Base-by-base conservation (phyloP, 495 filamentous ascomycete species). In the Trichocladium antarcticum region DNA sequence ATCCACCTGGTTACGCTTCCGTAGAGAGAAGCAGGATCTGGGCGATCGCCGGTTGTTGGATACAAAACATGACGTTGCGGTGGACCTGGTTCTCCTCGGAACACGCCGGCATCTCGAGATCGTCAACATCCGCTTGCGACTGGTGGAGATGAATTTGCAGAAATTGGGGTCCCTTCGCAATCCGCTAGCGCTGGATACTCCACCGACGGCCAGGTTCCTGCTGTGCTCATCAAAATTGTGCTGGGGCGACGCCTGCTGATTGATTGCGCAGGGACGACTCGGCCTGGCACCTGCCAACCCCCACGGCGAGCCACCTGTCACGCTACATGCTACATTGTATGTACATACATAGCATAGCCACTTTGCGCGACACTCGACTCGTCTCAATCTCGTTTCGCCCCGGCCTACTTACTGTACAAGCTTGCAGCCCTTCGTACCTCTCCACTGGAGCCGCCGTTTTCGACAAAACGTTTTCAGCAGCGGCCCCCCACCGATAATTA, bases 381-480 rank as follows among this genome's bases (percentile, higher is more conserved):
- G 24, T n/a, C n/a, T n/a, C n/a, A n/a, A 37, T 49, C 47, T 49
- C 47, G 34, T 42, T 28, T 41, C 37, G 37, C 40, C 17, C 35
- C 17, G 19, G 24, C 11, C n/a, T 8, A 9, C 16, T 38, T 17
- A 15, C 15, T 37, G 35, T 15, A n/a, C 35, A 37, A 14, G 15
- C 35, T 16, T 35, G 5, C 17, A 5, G 16, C 35, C 35, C n/a
- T n/a, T 20, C 37, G 37, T 12, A 15, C 35, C 6, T 12, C 32
- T 4, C 9, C 5, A 16, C 35, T 16, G 32, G 32, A 35, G 6
- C 15, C 35, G 35, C 35, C 15, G 32, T 14, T 21, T 38, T 38
- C 37, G 37, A 38, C 37, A 3, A 38, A 38, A 16, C 10, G 20
- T 38, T 38, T 38, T 27, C 24, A n/a, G n/a, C 24, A 27, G 4